A percentile compares a stretch with the other conserved stretches of the same genome.
Conservation (phyloP, 306 rosid genomes). For the Vigna trinervia region DNA sequence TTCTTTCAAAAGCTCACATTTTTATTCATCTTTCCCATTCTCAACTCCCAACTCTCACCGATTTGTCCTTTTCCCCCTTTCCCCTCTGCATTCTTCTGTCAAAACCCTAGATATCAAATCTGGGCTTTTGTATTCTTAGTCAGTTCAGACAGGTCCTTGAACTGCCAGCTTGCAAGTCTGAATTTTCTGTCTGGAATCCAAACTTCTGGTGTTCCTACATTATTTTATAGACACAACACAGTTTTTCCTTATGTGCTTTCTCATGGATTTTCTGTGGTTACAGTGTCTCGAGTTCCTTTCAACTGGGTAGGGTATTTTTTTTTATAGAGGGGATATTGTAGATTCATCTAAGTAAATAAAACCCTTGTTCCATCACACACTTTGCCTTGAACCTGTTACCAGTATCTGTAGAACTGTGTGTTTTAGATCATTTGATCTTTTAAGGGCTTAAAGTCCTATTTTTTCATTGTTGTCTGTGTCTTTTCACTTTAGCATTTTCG, state of each 20-base stretch:
- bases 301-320: conserved; percentile 9
- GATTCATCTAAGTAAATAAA: conserved; percentile 46
- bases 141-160: conserved; percentile 44
- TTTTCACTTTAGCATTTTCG: conserved; percentile 27
- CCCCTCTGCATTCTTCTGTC: conserved; percentile 60
- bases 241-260: conserved; percentile 31
- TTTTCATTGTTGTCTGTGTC: conserved; percentile 31
- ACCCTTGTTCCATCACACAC: conserved; percentile 40
- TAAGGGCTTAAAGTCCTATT: conserved; percentile 37
- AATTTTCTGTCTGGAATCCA: conserved; percentile 42
- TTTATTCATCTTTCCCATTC: conserved; percentile 33
- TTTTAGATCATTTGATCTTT: conserved; percentile 37
- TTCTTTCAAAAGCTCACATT: conserved; percentile 49
- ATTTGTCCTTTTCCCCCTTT: conserved; percentile 40
- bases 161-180: conserved; percentile 35
- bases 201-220: conserved; percentile 58
- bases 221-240: conserved; percentile 3
- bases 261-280: conserved; percentile 33
- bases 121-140: conserved; percentile 68
- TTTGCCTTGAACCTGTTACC: conserved; percentile 20
- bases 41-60: conserved; percentile 46
- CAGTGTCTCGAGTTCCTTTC: conserved; percentile 46
- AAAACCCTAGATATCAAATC: conserved; percentile 95
- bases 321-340: conserved; percentile 27
- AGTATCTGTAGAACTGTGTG: conserved; percentile 44